A percentile compares a stretch with the other conserved stretches of the same genome.
Conservation (phyloP, 768 basidiomycete species). For the Symmetrospora coprosmae region DNA sequence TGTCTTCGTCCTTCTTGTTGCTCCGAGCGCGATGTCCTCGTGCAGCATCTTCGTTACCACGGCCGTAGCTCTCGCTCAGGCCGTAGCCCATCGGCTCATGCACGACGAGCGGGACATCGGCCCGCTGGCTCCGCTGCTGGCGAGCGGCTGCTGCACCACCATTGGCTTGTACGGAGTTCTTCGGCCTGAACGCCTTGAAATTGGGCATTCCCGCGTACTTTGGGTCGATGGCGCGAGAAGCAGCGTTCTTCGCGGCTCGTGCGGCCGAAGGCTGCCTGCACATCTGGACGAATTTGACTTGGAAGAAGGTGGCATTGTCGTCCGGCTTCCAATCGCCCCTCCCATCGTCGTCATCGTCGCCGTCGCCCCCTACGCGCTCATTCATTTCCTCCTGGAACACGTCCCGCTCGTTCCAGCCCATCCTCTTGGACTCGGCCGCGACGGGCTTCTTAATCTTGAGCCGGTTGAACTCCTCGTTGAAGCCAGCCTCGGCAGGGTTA, state of each 20-base stretch:
- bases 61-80: background rate
- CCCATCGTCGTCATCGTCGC: background rate
- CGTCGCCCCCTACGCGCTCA: background rate
- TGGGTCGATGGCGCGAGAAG: background rate
- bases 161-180: background rate
- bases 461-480: conserved; percentile 23
- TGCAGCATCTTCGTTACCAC: background rate
- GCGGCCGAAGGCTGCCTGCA: background rate
- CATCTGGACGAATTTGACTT: conserved; percentile 10
- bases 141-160: background rate
- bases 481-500: background rate
- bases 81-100: background rate
- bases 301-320: conserved; percentile 18
- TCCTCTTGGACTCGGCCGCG: conserved; percentile 1
- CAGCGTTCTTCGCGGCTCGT: background rate
- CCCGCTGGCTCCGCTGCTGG: background rate
- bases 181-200: conserved; percentile 23
- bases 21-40: too few relatives aligned
- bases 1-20: background rate
- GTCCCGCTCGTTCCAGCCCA: conserved; percentile 12
- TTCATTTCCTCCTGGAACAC: conserved; percentile 10
- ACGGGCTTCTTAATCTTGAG: background rate
- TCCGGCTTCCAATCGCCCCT: conserved; percentile 3
- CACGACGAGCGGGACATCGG: background rate
- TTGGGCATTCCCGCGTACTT: conserved; percentile 15